Evolutionary conservation across 345 rosid species (phyloP).

Genomic region (Gossypium herbaceum): DNA sequence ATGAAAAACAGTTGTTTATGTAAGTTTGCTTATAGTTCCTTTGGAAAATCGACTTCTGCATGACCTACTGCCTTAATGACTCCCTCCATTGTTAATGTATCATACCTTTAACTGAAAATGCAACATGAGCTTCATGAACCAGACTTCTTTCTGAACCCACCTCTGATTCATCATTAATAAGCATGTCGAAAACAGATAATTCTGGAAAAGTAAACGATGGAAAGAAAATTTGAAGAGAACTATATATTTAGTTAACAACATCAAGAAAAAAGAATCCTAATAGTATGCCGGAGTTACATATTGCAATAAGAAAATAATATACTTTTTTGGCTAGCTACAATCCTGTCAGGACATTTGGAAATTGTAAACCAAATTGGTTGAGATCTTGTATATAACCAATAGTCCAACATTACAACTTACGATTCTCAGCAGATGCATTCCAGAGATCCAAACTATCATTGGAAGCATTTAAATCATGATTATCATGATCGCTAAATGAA

Average conservation of each 20-base stretch:
- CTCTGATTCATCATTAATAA: slow-evolving; percentile 55
- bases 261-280: slow-evolving; percentile 8
- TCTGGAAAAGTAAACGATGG: slow-evolving; percentile 38
- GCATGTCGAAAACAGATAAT: slow-evolving; percentile 65
- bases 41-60: not conserved
- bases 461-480: slow-evolving; percentile 24
- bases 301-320: slow-evolving; percentile 8
- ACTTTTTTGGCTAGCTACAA: slow-evolving; percentile 12
- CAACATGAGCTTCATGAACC: slow-evolving; percentile 61
- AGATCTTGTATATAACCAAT: slow-evolving; percentile 18
- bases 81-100: not conserved
- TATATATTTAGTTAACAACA: not conserved
- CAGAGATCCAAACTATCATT: slow-evolving; percentile 22
- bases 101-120: slow-evolving; percentile 84
- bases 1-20: not conserved
- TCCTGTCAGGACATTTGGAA: slow-evolving; percentile 12
- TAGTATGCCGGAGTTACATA: not conserved
- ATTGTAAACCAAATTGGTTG: slow-evolving; percentile 8
- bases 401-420: slow-evolving; percentile 30
- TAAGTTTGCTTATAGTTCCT: not conserved
- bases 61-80: not conserved
- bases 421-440: slow-evolving; percentile 34
- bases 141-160: slow-evolving; percentile 31
- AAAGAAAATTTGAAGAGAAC: not conserved
- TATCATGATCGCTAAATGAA: slow-evolving; percentile 23